phyloP scores from a whole-genome alignment of 352 stramenopile species.

The Pythium rhizo-oryzae region DNA sequence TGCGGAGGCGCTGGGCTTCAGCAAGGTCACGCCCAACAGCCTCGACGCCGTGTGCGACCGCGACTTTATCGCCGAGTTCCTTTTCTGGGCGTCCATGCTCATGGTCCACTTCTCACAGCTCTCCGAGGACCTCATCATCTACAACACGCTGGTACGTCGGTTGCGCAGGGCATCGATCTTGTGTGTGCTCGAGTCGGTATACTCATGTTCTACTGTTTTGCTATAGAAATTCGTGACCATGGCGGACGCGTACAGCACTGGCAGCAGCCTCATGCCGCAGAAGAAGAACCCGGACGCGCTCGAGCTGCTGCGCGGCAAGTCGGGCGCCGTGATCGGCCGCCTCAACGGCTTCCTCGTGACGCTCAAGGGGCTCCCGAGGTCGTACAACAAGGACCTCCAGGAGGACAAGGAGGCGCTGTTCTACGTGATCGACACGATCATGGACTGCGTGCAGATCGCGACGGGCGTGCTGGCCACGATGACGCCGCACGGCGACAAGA shows the following conservation, averaged over 20 bases:
- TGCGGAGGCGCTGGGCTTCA: conserved; percentile 94
- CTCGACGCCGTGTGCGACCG: conserved; percentile 98
- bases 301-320: conserved; percentile 98
- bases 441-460: conserved; percentile 97
- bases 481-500: conserved; percentile 94
- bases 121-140: conserved; percentile 99
- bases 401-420: conserved; percentile 99
- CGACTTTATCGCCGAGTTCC: conserved; percentile 99
- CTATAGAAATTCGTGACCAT: conserved; percentile 93
- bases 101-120: conserved; percentile 98
- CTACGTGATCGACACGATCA: conserved; percentile 96
- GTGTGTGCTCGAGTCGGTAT: neutral
- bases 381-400: conserved; percentile 99
- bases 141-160: conserved; percentile 81
- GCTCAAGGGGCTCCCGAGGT: conserved; percentile 96
- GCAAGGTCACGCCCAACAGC: conserved; percentile 94
- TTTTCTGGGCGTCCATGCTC: conserved; percentile 97
- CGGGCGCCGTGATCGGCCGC: conserved; percentile 93
- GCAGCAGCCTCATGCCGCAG: conserved; percentile 99
- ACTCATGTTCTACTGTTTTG: neutral
- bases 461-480: conserved; percentile 97
- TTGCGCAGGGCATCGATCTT: too few species aligned
- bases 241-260: conserved; percentile 98
- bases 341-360: conserved; percentile 96
- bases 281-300: conserved; percentile 99